Base-by-base conservation (phyloP, 2,329 filamentous ascomycete genomes). In the Ceratocystis lukuohia region DNA sequence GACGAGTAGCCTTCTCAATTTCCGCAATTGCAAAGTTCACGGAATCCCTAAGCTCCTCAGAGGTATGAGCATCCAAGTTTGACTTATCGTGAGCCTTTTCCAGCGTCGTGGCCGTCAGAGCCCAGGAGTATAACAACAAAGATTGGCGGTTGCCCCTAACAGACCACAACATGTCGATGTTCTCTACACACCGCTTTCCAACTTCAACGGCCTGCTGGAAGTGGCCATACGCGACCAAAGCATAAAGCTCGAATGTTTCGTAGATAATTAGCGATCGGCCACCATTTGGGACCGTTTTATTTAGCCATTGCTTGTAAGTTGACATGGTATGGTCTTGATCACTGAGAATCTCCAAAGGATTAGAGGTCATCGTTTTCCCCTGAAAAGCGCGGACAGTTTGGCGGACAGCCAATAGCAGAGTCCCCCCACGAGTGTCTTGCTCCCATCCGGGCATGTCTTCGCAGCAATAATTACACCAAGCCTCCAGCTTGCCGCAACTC, bases 401-500 rank as follows among this genome's bases (percentile, higher is more conserved):
- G 62, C 86, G 78, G 2, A 87, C 79, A 2, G 82, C 80, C 68
- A 88, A 82, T 5, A 92, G 76, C 64, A 91, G 77, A 0, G 84
- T 84, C 1, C 89, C 89, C 17, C 89, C 89, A 67, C 88, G 80
- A 1, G 87, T 81, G 71, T 91, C 88, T 57, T 80, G 77, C 61
- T 85, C 78, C 88, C 88, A 92, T 62, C 87, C 84, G 1, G 84
- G 83, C 67, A 89, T 83, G 69, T 91, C 88, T 68, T 91, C 83
- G 68, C 86, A 87, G n/a, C 85, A 82, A 68, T 87, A 89, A 61
- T 84, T 81, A 70, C 87, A 88, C 72, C 85, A 89, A 0, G 81
- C 80, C 72, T 91, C 88, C 0, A 91, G 76, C 66, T 92, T 88
- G 15, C 79, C 77, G 61, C 85, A 78, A 67, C 89, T 86, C 69